Evolutionary conservation across 1,284 basidiomycete species (phyloP).

Genomic region (Sporisorium iseilematis-ciliati): DNA sequence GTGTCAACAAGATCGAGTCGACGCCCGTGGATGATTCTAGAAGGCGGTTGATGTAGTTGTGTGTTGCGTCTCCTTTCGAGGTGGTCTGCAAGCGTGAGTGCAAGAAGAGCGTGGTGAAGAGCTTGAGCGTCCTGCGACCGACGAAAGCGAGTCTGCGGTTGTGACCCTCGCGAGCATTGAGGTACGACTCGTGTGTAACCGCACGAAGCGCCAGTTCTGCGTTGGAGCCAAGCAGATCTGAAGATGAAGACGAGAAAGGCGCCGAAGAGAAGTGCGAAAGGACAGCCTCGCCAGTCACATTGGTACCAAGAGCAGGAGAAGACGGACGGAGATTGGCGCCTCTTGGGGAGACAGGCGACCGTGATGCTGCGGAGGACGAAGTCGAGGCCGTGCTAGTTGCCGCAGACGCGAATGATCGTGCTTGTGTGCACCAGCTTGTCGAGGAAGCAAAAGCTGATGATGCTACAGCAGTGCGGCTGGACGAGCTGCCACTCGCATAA

Average conservation of each 20-base stretch:
- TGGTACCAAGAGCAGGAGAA: constrained; percentile 31
- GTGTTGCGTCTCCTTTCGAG: constrained; percentile 18
- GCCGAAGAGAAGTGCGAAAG: constrained; percentile 42
- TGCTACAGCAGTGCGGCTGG: constrained; percentile 12
- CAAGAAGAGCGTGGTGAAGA: constrained; percentile 62
- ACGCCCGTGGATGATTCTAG: constrained; percentile 46
- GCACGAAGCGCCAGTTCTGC: constrained; percentile 53
- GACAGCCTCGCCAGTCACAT: constrained; percentile 36
- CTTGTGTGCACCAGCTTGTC: constrained; percentile 4
- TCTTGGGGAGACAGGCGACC: constrained; percentile 19
- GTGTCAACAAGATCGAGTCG: constrained; percentile 56
- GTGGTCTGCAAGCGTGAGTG: constrained; percentile 39
- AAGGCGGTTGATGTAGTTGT: constrained; percentile 44
- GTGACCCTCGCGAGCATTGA: constrained; percentile 56
- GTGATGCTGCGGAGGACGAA: constrained; percentile 25
- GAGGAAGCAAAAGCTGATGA: constrained; percentile 7
- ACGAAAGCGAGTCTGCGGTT: constrained; percentile 65
- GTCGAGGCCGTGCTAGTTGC: constrained; percentile 30
- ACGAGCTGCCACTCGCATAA: constrained; percentile 11
- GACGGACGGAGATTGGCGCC: constrained; percentile 8
- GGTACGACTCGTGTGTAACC: constrained; percentile 65
- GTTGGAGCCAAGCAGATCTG: constrained; percentile 50
- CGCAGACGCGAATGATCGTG: constrained; percentile 27
- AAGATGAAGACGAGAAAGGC: constrained; percentile 35
- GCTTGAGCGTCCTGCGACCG: constrained; percentile 62